phyloP scores from a whole-genome alignment of 306 rosid genomes.

The Cicer arietinum region DNA sequence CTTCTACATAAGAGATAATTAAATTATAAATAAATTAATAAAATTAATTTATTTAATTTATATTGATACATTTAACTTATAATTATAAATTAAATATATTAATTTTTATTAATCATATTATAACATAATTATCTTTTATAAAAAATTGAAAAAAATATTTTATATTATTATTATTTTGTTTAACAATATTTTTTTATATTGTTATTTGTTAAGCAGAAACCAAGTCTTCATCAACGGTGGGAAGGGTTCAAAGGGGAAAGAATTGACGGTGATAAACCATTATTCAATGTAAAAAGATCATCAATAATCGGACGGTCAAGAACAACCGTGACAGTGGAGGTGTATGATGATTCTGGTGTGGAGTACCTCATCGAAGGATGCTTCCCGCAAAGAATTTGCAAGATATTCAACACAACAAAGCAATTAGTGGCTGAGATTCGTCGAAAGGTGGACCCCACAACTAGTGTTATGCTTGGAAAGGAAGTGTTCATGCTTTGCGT shows the following conservation, averaged over 20 bases:
- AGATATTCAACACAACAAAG: constrained; percentile 51
- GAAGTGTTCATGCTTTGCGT: constrained; percentile 83
- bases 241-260: constrained; percentile 90
- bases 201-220: constrained; percentile 56
- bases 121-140: too few species aligned
- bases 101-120: too few species aligned
- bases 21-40: too few species aligned
- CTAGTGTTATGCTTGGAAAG: constrained; percentile 81
- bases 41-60: too few species aligned
- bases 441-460: constrained; percentile 87
- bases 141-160: too few species aligned
- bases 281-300: constrained; percentile 81
- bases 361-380: constrained; percentile 85
- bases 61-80: too few species aligned
- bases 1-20: too few species aligned
- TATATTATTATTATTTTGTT: too few species aligned
- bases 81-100: too few species aligned
- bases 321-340: constrained; percentile 68
- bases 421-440: constrained; percentile 79
- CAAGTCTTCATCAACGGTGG: constrained; percentile 95
- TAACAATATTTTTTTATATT: neutral
- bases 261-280: constrained; percentile 71
- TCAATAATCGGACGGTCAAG: constrained; percentile 87
- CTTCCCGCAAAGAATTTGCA: constrained; percentile 70
- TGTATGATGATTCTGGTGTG: constrained; percentile 52